A percentile compares a stretch with the other conserved stretches of the same genome.
Evolutionary conservation across 1,284 basidiomycete genomes (phyloP).

Genomic region (Bjerkandera adusta): DNA sequence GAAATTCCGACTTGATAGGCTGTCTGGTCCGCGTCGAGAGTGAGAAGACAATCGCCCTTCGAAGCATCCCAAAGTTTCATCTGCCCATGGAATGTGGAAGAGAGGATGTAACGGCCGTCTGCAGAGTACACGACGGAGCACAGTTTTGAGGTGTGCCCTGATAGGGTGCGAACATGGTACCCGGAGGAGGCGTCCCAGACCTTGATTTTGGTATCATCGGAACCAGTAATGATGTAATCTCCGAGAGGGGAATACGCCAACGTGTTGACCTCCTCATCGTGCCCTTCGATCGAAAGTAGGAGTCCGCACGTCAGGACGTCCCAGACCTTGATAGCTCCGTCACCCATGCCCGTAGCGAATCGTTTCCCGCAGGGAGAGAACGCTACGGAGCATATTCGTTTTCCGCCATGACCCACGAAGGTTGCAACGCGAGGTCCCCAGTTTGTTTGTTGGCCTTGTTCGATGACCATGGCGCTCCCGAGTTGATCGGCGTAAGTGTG

Average conservation of each 20-base stretch:
- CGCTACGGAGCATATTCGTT: conserved; percentile 2
- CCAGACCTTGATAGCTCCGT: conserved; percentile 2
- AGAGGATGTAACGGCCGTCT: too few species aligned
- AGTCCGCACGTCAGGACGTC: not conserved
- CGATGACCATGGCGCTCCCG: too few species aligned
- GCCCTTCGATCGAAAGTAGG: conserved; percentile 1
- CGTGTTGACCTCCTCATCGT: conserved; percentile 7
- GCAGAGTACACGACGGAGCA: too few species aligned
- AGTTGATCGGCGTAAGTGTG: too few species aligned
- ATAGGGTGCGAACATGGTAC: not conserved
- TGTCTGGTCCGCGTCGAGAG: too few species aligned
- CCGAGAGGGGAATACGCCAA: conserved; percentile 21
- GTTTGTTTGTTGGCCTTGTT: too few species aligned
- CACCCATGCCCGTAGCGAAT: conserved; percentile 6
- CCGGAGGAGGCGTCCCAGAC: not conserved
- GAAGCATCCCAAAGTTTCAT: too few species aligned
- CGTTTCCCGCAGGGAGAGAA: conserved; percentile 1
- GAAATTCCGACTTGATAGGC: too few species aligned
- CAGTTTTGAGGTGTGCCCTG: not conserved
- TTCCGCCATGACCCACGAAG: too few species aligned
- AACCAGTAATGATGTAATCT: not conserved
- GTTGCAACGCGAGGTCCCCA: too few species aligned
- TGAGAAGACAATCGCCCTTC: too few species aligned
- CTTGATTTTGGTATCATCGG: not conserved
- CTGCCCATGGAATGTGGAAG: too few species aligned